Evolutionary conservation across 768 basidiomycete genomes (phyloP).

Genomic region (Russula lepida): DNA sequence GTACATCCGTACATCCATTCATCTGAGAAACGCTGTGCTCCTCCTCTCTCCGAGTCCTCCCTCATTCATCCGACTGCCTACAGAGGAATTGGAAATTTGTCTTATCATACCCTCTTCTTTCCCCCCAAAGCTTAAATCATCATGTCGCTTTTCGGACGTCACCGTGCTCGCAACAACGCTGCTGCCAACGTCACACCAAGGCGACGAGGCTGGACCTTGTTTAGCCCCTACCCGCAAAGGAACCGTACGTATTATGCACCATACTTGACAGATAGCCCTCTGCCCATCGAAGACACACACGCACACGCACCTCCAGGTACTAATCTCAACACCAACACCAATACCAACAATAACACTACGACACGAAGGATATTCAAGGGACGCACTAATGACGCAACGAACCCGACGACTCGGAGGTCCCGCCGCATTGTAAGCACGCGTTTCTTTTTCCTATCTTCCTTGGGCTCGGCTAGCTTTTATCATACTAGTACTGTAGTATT

Average conservation of each 20-base stretch:
- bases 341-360: constrained; percentile 34
- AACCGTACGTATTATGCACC: constrained; percentile 25
- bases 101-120: not conserved
- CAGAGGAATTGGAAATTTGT: not conserved
- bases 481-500: not conserved
- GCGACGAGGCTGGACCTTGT: constrained; percentile 13
- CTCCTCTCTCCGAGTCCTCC: too few species aligned
- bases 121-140: not conserved
- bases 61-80: not conserved
- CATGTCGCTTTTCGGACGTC: constrained; percentile 14
- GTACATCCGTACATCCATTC: not conserved
- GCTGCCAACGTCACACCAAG: not conserved
- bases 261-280: not conserved
- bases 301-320: constrained; percentile 30
- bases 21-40: not conserved
- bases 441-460: not conserved
- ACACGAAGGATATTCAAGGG: constrained; percentile 29
- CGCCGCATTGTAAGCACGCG: constrained; percentile 34
- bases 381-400: constrained; percentile 36
- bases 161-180: not conserved
- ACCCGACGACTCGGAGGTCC: constrained; percentile 31
- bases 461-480: not conserved
- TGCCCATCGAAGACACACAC: not conserved
- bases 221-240: constrained; percentile 18
- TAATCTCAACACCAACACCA: constrained; percentile 39